phyloP scores from a whole-genome alignment of 2,329 filamentous ascomycete species.

The Botrytis aclada region DNA sequence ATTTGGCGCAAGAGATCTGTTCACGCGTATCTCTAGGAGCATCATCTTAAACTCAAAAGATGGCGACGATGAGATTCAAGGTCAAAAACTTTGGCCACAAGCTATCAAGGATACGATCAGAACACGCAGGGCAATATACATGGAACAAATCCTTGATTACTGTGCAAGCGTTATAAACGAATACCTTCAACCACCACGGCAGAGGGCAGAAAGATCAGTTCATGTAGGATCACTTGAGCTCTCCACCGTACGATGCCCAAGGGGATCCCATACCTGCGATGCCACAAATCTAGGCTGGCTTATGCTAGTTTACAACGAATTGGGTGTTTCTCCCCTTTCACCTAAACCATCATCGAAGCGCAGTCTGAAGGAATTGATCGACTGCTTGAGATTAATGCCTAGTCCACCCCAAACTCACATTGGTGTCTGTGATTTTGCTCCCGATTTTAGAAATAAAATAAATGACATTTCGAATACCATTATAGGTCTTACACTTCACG shows the following conservation, averaged over 20 bases:
- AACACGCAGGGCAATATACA: slow-evolving; percentile 48
- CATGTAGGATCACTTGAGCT: slow-evolving; percentile 35
- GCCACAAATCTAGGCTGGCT: slow-evolving; percentile 53
- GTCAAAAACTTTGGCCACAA: slow-evolving; percentile 46
- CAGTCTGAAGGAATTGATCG: slow-evolving; percentile 47
- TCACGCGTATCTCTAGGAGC: slow-evolving; percentile 49
- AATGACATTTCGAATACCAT: slow-evolving; percentile 52
- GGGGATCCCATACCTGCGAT: slow-evolving; percentile 50
- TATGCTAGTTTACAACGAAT: slow-evolving; percentile 50
- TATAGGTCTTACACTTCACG: slow-evolving; percentile 47
- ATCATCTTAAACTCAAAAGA: slow-evolving; percentile 47
- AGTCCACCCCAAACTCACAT: slow-evolving; percentile 45
- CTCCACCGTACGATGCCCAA: slow-evolving; percentile 47
- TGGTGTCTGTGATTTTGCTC: slow-evolving; percentile 50
- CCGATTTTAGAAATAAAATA: slow-evolving; percentile 47
- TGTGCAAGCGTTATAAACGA: slow-evolving; percentile 47
- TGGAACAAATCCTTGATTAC: slow-evolving; percentile 49
- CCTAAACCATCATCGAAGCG: slow-evolving; percentile 36
- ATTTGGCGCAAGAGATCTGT: slow-evolving; percentile 49
- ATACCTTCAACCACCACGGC: slow-evolving; percentile 41
- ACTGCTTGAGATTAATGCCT: slow-evolving; percentile 44
- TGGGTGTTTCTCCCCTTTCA: slow-evolving; percentile 44
- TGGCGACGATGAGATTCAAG: slow-evolving; percentile 43
- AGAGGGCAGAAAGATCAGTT: slow-evolving; percentile 23
- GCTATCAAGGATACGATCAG: slow-evolving; percentile 49